These are phyloP conservation scores for Metarhizium robertsii DNA, from an alignment of 2,329 filamentous ascomycete genomes.

Conservation along the genomic window DNA sequence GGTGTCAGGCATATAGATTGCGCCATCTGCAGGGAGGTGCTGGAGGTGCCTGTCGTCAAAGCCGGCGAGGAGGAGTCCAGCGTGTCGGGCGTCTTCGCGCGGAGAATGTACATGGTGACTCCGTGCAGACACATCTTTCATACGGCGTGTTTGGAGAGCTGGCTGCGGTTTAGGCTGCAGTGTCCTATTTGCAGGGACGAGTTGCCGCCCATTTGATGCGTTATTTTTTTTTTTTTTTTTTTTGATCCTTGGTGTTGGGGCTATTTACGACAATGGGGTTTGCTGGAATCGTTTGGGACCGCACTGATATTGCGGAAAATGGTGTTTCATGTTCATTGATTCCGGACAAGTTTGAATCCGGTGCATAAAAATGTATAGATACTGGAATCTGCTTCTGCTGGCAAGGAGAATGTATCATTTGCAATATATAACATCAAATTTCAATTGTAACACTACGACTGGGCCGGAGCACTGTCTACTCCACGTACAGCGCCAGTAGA, in stretches of 20 bases:
- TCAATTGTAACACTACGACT: neutral
- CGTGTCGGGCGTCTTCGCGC: conserved; percentile 61
- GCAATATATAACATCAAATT: neutral
- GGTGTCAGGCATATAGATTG: conserved; percentile 60
- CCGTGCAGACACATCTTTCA: conserved; percentile 96
- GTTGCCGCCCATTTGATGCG: conserved; percentile 64
- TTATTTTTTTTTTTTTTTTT: neutral
- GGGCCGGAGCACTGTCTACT: neutral
- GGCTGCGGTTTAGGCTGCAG: conserved; percentile 89
- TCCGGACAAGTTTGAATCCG: too few species aligned
- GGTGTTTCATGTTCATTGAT: too few species aligned
- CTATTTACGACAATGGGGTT: neutral
- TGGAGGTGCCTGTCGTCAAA: conserved; percentile 77
- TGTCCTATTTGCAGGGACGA: conserved; percentile 93
- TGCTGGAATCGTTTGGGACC: neutral
- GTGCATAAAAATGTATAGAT: too few species aligned
- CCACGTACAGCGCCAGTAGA: neutral
- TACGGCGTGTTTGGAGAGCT: conserved; percentile 81
- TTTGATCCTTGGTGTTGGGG: neutral
- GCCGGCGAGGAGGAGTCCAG: conserved; percentile 45
- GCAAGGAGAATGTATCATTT: neutral
- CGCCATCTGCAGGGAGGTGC: conserved; percentile 84
- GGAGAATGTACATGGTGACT: conserved; percentile 91
- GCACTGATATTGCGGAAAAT: neutral
- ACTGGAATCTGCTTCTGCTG: neutral